Percentiles rank a stretch among this genome's conserved stretches.
phyloP scores from a whole-genome alignment of 2,329 filamentous ascomycete species.

The Colletotrichum lupini region DNA sequence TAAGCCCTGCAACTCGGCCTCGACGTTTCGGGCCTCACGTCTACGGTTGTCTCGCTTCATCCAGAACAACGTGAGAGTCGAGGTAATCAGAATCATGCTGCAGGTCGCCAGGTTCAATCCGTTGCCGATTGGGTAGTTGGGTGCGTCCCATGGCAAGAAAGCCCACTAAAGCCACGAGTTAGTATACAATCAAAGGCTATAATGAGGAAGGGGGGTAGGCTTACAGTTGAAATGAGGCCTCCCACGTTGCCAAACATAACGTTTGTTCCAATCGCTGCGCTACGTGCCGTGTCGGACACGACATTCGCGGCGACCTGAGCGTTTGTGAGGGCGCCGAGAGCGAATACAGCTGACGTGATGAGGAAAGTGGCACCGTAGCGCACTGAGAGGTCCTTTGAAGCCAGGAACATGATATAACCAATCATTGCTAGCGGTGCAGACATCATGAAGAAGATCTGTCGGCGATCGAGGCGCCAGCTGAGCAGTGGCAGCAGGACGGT shows the following conservation, averaged over 20 bases:
- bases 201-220: neutral
- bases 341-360: constrained; percentile 69
- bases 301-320: constrained; percentile 74
- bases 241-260: constrained; percentile 75
- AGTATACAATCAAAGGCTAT: neutral
- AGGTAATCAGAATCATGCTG: constrained; percentile 64
- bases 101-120: constrained; percentile 74
- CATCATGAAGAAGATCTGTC: constrained; percentile 66
- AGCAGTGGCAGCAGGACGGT: constrained; percentile 66
- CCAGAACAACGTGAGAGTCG: constrained; percentile 64
- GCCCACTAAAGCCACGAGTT: constrained; percentile 55
- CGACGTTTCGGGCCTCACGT: constrained; percentile 42
- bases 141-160: constrained; percentile 71
- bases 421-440: constrained; percentile 68
- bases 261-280: constrained; percentile 68
- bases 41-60: constrained; percentile 69
- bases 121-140: constrained; percentile 77
- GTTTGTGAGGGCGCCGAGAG: constrained; percentile 71
- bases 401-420: constrained; percentile 74
- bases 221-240: constrained; percentile 40
- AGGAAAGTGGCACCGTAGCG: constrained; percentile 74
- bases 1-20: constrained; percentile 63
- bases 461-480: constrained; percentile 65
- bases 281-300: constrained; percentile 72
- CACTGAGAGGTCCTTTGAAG: constrained; percentile 54